Percentiles rank a stretch among this genome's conserved stretches.
Evolutionary conservation across 1,139 yeast genomes (phyloP).

Genomic region (Chernovozyma sophiae-reginae): DNA sequence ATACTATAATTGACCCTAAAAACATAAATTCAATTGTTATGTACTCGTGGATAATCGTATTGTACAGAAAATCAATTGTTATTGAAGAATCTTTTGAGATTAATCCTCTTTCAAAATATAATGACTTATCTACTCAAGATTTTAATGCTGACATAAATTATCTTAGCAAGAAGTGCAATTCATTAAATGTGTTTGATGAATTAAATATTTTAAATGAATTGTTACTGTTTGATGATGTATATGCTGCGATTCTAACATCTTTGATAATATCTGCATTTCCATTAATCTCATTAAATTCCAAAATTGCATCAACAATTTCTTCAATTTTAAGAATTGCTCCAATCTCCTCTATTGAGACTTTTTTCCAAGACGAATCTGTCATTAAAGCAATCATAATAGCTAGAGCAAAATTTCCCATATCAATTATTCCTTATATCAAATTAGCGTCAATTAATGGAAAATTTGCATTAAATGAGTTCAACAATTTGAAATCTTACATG

Average conservation of each 20-base stretch:
- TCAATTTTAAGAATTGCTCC: constrained; percentile 54
- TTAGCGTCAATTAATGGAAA: constrained; percentile 61
- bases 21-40: constrained; percentile 46
- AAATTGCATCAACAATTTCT: constrained; percentile 49
- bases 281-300: constrained; percentile 55
- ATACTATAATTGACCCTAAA: constrained; percentile 23
- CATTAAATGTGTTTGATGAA: constrained; percentile 44
- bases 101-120: constrained; percentile 3
- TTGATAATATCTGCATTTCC: constrained; percentile 61
- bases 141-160: constrained; percentile 14
- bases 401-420: constrained; percentile 73
- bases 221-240: constrained; percentile 49
- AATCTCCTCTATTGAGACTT: constrained; percentile 48
- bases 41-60: constrained; percentile 69
- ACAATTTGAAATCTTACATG: constrained; percentile 59
- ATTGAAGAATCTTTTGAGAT: constrained; percentile 33
- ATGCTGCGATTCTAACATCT: constrained; percentile 56
- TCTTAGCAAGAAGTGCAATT: constrained; percentile 44
- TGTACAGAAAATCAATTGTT: constrained; percentile 52
- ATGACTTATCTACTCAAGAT: not conserved
- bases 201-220: constrained; percentile 39
- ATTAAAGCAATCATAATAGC: constrained; percentile 55
- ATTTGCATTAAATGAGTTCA: constrained; percentile 62
- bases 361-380: constrained; percentile 54
- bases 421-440: constrained; percentile 57